Evolutionary conservation across 345 rosid species (phyloP), one percentile per base, ranked within the genome.

Genomic region (Sisymbrium altissimum): DNA sequence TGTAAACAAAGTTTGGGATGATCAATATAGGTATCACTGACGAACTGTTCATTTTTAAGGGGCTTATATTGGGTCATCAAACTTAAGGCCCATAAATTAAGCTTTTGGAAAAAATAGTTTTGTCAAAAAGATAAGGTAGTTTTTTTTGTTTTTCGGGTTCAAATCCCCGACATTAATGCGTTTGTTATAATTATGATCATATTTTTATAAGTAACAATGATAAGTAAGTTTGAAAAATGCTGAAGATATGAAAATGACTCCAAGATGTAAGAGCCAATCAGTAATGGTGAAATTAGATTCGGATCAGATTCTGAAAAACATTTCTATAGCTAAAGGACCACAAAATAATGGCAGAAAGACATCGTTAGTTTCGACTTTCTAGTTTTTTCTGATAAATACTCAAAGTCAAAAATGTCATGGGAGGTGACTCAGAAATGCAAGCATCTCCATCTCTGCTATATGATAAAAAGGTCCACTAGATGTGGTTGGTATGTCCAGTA

Each of bases 351-450:
- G 13, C 25, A 49, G 29, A 49, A 23, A 23, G 25, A 23, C 54
- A 48, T 48, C 54, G 14, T 48, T 48, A 19, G 54, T 48, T 48
- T 48, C 27, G 27, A 48, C 54, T 12, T 48, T 48, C 27, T 12
- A 19, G 54, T 48, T 13, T 18, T 18, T 48, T 60, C 9, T 3
- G 30, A 60, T 58, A 14, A 21, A 58, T 59, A 33, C 35, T 58
- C 13, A 48, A 45, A 21, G 58, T 45, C 13, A 59, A 59, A 63
- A 9, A 59, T 70, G 46, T 49, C 38, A 58, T 23, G 45, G 15
- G 45, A n/a, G 33, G n/a, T 70, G 35, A 71, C 59, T 60, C 27
- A 58, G 49, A 57, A 38, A 35, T 48, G 67, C 46, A 48, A 71
- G 58, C 75, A 59, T 70, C 18, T 46, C 50, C 54, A 48, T 48